Conservation (phyloP, 352 stramenopile genomes). For the Thalassiosira hispida region DNA sequence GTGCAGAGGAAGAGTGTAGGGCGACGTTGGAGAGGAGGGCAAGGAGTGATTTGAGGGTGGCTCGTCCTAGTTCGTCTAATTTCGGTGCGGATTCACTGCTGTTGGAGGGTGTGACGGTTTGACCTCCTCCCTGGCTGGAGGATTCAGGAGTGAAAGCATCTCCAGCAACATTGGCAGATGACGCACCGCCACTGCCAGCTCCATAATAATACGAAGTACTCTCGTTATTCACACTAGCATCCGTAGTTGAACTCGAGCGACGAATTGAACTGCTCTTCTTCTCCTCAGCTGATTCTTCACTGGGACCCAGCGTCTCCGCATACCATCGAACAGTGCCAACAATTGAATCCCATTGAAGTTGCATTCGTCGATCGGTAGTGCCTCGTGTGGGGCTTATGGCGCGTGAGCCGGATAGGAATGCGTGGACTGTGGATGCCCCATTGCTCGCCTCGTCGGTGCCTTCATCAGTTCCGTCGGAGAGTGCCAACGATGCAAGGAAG, state of each 20-base stretch:
- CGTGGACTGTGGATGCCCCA: conserved; percentile 58
- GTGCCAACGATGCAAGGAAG: conserved; percentile 69
- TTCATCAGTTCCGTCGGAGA: conserved; percentile 44
- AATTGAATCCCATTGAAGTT: conserved; percentile 49
- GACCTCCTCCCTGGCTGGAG: not conserved
- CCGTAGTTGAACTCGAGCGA: conserved; percentile 29
- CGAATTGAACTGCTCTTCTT: conserved; percentile 30
- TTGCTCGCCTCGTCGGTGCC: conserved; percentile 17
- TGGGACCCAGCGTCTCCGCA: conserved; percentile 45
- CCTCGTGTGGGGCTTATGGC: conserved; percentile 34
- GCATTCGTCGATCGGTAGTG: conserved; percentile 34
- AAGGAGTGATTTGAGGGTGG: conserved; percentile 67
- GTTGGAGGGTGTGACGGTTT: not conserved
- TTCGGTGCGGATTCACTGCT: not conserved
- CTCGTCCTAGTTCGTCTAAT: conserved; percentile 47
- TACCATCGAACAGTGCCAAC: conserved; percentile 60
- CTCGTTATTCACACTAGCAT: conserved; percentile 17
- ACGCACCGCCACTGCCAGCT: conserved; percentile 33
- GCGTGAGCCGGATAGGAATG: conserved; percentile 49
- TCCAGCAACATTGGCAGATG: conserved; percentile 7
- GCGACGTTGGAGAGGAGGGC: conserved; percentile 71
- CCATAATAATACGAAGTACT: conserved; percentile 81
- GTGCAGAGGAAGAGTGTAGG: conserved; percentile 36
- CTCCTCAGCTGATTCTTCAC: conserved; percentile 13
- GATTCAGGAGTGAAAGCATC: conserved; percentile 14